Evolutionary conservation across 2,329 filamentous ascomycete species (phyloP), one percentile per base, ranked within the genome.

Genomic region (Alternaria brassicicola): DNA sequence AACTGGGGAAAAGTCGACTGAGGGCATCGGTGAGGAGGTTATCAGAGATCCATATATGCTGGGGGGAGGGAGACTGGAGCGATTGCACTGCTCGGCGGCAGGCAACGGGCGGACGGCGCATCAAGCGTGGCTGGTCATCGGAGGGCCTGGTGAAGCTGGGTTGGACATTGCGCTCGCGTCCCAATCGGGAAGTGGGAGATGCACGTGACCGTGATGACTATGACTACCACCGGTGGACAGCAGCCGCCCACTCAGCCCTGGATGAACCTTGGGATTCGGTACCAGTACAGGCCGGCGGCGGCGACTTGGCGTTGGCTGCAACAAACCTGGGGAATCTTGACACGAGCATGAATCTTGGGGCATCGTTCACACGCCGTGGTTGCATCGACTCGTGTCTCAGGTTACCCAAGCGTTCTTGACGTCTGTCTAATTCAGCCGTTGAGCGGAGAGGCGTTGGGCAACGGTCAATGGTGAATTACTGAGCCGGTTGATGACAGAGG

Each of bases 21-120:
- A 87, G 85, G 3, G 83, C 82, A 51, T 77, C 74, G 23, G 78
- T 74, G 13, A 89, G 80, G 23, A 84, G 65, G 43, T 84, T 79
- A 65, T 90, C 87, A 28, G 83, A 82, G 61, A 89, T 81, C 85
- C 87, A 89, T 64, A 88, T 69, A 41, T 79, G 76, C 50, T 84
- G 82, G 57, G 66, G 64, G 10, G 78, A 66, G 19, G 77, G 66
- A 41, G 73, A 63, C 39, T 81, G 68, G 42, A 79, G 78, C 63
- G 76, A 76, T 59, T 80, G 80, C 68, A 81, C 78, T 75, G 79
- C 81, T 77, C 81, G 79, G 70, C 78, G 81, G 79, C 82, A 86
- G 71, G 79, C 79, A 70, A 80, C 72, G 63, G 80, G 73, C 68
- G 74, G 73, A 65, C 78, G 76, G 71, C 78, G 80, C 83, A 86